These are phyloP conservation scores for Solanum paucissectum DNA, from an alignment of 257 asterid species.

Conservation along the genomic window DNA sequence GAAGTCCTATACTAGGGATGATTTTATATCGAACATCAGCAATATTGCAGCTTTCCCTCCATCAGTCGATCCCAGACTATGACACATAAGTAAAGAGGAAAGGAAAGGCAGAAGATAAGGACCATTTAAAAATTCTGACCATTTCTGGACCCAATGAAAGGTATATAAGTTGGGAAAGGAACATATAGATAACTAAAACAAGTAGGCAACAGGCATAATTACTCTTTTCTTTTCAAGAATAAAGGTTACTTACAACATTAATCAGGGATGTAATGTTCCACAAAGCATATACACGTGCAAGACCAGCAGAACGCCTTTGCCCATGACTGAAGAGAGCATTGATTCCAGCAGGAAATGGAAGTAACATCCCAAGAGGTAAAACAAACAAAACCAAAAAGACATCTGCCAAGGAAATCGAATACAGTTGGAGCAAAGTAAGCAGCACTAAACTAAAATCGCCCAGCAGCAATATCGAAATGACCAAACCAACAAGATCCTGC, in stretches of 20 bases:
- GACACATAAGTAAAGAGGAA: neutral
- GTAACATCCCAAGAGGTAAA: conserved; percentile 80
- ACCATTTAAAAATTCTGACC: neutral
- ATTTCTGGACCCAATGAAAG: neutral
- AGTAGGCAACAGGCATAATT: neutral
- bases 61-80: neutral
- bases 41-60: neutral
- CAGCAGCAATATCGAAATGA: conserved; percentile 82
- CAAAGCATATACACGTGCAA: conserved; percentile 90
- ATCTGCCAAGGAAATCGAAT: conserved; percentile 74
- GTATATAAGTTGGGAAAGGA: neutral
- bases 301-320: conserved; percentile 91
- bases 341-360: conserved; percentile 97
- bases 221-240: neutral
- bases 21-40: neutral
- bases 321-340: conserved; percentile 96
- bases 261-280: conserved; percentile 87
- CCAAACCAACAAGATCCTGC: conserved; percentile 99
- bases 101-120: neutral
- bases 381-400: conserved; percentile 82
- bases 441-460: conserved; percentile 97
- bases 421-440: conserved; percentile 95
- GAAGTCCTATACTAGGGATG: neutral
- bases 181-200: neutral
- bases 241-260: conserved; percentile 60